Evolutionary conservation across 129 eudicot species (phyloP), one percentile per base, ranked within the genome.

Genomic region (Flaveria ramosissima): DNA sequence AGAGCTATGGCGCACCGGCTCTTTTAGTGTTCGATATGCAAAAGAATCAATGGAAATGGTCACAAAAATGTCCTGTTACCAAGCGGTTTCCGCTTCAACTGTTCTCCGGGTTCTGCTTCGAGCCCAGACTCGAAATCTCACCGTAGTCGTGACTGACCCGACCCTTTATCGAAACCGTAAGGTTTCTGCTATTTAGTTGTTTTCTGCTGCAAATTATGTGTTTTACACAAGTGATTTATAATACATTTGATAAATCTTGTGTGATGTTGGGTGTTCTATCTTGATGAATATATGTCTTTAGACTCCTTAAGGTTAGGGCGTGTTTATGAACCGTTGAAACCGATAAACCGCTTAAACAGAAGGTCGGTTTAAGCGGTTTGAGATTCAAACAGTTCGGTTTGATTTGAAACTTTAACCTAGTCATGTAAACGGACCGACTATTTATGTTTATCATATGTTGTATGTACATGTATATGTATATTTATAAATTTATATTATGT

Each of bases 71-170:
- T 50, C 99, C 99, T 0, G 97, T 91, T 56, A 82, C 90, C 0
- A 94, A 94, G 83, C 84, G 92, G 87, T 94, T 94, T 74, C 97
- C 99, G 0, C 97, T 94, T 70, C 99, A 94, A 83, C 89, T 94
- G 59, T 94, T 94, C 57, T 85, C 93, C 23, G 99, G 99, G 20
- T 94, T 94, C 77, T 87, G 99, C 86, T 94, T 91, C 10, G 97
- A 94, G 50, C 97, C 99, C 9, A 83, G 97, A 70, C 96, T 94
- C 19, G 99, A 89, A 59, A 86, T 86, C 70, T 77, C 85, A n/a
- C 96, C 99, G 3, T 90, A 65, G 30, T 69, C 4, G 19, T 36
- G n/a, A 4, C 71, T 9, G 9, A 21, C 16, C 19, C 0, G 52
- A n/a, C 56, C 23, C 41, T 15, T 46, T n/a, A n/a, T 75, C 50